Base-by-base conservation (phyloP, 495 filamentous ascomycete genomes). In the Massariosphaeria phaeospora region DNA sequence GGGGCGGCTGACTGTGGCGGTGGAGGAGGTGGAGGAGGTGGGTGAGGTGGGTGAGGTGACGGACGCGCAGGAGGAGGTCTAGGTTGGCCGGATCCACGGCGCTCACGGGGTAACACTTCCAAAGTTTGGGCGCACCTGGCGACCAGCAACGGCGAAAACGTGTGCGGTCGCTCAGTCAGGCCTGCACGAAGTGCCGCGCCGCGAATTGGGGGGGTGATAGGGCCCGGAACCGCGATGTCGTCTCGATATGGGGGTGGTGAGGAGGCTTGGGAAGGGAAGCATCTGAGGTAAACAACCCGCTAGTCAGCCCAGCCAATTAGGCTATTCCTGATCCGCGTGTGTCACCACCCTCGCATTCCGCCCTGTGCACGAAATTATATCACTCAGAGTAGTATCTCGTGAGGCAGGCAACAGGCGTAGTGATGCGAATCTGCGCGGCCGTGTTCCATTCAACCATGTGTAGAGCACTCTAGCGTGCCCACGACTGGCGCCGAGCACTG, bases 221-320 rank as follows among this genome's bases (percentile, higher is more conserved):
- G 17, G 21, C 35, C 30, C 33, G 40, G 49, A 15, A 42, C 30
- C 34, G 48, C 31, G 38, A 45, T 57, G 17, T 56, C 20, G 40
- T 45, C 27, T 39, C 13, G 53, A 57, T 54, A 58, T 62, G 47
- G 41, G 21, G 46, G 21, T 40, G 40, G 52, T 34, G 54, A 49
- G 49, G 40, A 47, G 46, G 53, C 46, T 21, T 46, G 53, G 34
- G 43, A 7, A 20, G 35, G 41, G 48, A 47, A 49, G 57, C 31
- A 51, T 34, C 21, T 43, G 41, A 49, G 48, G 54, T 57, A 57
- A 57, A 57, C 55, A 58, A 38, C 25, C 39, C 48, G 53, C 42
- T 38, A 57, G 52, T 48, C 44, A 55, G 33, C n/a, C 52, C 41
- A 54, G 52, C 54, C 58, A 62, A 62, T 62, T 50, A 58, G 52